These are phyloP conservation scores for Colletotrichum sp. DNA, from an alignment of 2,329 filamentous ascomycete species.

Conservation along the genomic window DNA sequence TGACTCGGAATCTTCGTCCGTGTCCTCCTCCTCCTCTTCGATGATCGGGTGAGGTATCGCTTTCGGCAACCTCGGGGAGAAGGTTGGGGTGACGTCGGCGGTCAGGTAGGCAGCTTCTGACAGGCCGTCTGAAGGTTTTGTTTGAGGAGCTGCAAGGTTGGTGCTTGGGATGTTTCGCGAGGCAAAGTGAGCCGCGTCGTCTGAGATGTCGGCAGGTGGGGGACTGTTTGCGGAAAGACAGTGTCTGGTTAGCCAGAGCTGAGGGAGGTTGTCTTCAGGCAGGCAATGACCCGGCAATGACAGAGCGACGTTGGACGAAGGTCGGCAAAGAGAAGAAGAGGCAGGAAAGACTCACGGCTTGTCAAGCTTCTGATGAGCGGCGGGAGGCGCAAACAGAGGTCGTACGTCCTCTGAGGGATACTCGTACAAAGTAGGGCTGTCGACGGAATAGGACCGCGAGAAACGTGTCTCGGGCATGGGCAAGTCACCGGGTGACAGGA, in stretches of 20 bases:
- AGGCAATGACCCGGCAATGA: not conserved
- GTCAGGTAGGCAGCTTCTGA: constrained; percentile 50
- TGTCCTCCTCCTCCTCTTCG: constrained; percentile 41
- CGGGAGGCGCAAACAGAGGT: constrained; percentile 18
- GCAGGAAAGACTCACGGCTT: constrained; percentile 17
- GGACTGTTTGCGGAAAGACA: constrained; percentile 12
- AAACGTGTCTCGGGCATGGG: constrained; percentile 58
- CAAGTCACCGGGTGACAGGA: constrained; percentile 41
- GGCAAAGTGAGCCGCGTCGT: constrained; percentile 27
- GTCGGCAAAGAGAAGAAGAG: not conserved
- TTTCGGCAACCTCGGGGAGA: constrained; percentile 20
- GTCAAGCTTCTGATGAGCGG: constrained; percentile 14
- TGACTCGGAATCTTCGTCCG: constrained; percentile 37
- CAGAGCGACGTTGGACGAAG: not conserved
- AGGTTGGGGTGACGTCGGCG: constrained; percentile 40
- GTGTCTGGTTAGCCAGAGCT: not conserved
- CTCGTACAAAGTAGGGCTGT: constrained; percentile 69
- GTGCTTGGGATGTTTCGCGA: constrained; percentile 43
- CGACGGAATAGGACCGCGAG: constrained; percentile 59
- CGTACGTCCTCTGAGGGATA: constrained; percentile 41
- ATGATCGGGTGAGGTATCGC: constrained; percentile 25
- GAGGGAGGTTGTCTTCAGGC: not conserved
- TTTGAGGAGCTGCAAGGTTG: constrained; percentile 50
- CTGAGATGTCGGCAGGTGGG: not conserved
- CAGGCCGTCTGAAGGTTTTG: constrained; percentile 44